Evolutionary conservation across 2,329 filamentous ascomycete genomes (phyloP).

Genomic region (Clonostachys rosea): DNA sequence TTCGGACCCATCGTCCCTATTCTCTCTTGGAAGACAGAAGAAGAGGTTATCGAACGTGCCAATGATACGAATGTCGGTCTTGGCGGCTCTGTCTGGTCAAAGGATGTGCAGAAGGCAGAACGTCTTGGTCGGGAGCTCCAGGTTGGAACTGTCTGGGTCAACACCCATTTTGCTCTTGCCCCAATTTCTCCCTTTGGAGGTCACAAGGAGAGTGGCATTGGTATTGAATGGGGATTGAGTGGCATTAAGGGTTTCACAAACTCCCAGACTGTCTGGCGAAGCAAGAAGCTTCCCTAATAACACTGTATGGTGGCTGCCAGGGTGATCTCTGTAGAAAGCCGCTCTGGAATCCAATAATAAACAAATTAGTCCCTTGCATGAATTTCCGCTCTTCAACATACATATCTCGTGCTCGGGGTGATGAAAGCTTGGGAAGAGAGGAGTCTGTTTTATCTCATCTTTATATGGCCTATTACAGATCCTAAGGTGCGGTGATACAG

Average conservation of each 20-base stretch:
- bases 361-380: no score
- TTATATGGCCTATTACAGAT: no score
- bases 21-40: conserved; percentile 55
- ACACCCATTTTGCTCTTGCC: conserved; percentile 24
- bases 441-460: no score
- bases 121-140: conserved; percentile 49
- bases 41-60: conserved; percentile 51
- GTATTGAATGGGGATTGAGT: background rate
- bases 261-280: no score
- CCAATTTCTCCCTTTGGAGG: background rate
- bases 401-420: no score
- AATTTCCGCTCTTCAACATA: no score
- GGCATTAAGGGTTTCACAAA: conserved; percentile 3
- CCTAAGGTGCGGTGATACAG: no score
- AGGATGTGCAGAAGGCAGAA: conserved; percentile 43
- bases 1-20: conserved; percentile 55
- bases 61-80: conserved; percentile 50
- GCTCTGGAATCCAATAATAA: no score
- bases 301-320: no score
- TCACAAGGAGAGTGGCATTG: background rate
- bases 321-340: no score
- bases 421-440: no score
- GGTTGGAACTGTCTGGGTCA: conserved; percentile 57
- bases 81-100: conserved; percentile 53
- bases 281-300: no score